Evolutionary conservation across 2,329 filamentous ascomycete genomes (phyloP).

Genomic region (Phyllosticta paracitricarpa): DNA sequence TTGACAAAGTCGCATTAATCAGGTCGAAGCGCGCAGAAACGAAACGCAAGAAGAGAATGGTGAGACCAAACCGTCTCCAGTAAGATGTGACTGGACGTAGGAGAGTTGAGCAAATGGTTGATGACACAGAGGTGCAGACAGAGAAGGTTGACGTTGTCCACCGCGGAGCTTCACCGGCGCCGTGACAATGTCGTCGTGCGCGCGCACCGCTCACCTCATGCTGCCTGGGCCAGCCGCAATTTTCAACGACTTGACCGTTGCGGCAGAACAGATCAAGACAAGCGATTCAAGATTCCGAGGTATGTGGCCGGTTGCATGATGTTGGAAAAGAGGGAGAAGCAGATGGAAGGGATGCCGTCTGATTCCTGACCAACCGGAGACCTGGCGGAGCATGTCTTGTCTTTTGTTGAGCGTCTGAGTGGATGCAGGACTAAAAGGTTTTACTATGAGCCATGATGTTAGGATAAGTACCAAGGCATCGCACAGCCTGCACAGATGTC

Average conservation of each 20-base stretch:
- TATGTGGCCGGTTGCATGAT: neutral
- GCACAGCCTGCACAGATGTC: neutral
- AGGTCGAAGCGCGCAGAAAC: neutral
- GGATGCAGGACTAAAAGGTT: neutral
- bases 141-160: neutral
- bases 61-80: neutral
- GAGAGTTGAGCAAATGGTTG: neutral
- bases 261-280: neutral
- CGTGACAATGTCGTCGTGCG: neutral
- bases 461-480: neutral
- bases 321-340: neutral
- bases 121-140: neutral
- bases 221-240: neutral
- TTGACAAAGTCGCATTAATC: neutral
- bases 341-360: neutral
- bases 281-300: neutral
- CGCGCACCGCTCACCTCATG: neutral
- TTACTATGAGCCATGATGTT: neutral
- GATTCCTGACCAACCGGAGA: neutral
- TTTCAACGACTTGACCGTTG: neutral
- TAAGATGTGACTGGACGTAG: neutral
- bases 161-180: neutral
- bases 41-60: neutral
- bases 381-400: neutral
- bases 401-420: neutral